Base-by-base conservation (phyloP, 257 asterid species). In the Scutellaria barbata region DNA sequence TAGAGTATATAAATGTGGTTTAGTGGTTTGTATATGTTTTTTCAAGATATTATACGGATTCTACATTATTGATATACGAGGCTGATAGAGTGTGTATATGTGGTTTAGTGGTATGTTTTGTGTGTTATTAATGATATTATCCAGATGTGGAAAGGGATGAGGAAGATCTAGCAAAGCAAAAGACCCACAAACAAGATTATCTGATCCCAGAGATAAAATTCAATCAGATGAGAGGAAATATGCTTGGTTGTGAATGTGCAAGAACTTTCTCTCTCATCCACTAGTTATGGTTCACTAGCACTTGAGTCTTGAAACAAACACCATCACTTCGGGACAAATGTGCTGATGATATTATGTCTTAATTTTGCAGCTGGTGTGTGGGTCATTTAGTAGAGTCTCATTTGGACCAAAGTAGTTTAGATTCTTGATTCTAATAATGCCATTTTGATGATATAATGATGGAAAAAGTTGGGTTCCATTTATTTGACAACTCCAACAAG, bases 151-250 rank as follows among this genome's bases (percentile, higher is more conserved):
- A 66, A 79, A 39, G 57, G 69, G 81, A 76, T 82, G 85, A 72
- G 82, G 74, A 74, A 77, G 69, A 63, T 45, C 53, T 75, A 79
- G 77, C 76, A 74, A 70, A 67, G 76, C 64, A 81, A 75, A 70
- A 69, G 84, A 72, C 89, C 87, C 83, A 86, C 83, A 58, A 62
- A 65, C 73, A 67, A 72, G 83, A 71, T 80, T 80, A 83, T 86
- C 86, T 76, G 75, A 84, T 84, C 86, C 86, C 76, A 69, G 17
- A 77, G 76, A 71, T 71, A 74, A 71, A 76, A 64, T 83, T 76
- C 76, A 20, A 80, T 82, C 72, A 71, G 73, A 58, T 71, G 76
- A 79, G 68, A 66, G 65, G 35, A 73, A 45, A 65, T 62, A 66
- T 73, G 73, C 79, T 76, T 82, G 94, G 90, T 61, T 84, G 86